phyloP scores from a whole-genome alignment of 73 alveolate genomes.

The Paraurostyla sp. region DNA sequence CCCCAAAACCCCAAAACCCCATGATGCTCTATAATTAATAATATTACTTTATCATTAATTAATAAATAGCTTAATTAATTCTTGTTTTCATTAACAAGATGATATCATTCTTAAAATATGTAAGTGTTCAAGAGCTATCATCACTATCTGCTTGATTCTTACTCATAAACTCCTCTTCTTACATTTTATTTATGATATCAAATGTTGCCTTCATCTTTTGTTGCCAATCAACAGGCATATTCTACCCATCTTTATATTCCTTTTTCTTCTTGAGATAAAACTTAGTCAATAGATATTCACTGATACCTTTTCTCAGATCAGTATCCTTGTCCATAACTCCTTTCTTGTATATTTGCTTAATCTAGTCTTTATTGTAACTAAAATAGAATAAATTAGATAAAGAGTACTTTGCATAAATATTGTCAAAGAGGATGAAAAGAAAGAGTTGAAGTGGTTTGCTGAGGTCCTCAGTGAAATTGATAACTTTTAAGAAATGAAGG shows the following conservation, averaged over 20 bases:
- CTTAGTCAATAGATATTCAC: constrained; percentile 54
- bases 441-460: constrained; percentile 7
- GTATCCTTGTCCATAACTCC: constrained; percentile 19
- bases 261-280: constrained; percentile 50
- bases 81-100: too few relatives aligned
- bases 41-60: too few relatives aligned
- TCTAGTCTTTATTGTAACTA: constrained; percentile 15
- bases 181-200: constrained; percentile 20
- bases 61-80: too few relatives aligned
- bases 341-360: not conserved
- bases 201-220: constrained; percentile 23
- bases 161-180: constrained; percentile 19
- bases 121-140: too few relatives aligned
- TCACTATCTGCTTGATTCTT: too few relatives aligned
- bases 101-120: too few relatives aligned
- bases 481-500: constrained; percentile 45
- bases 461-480: constrained; percentile 13
- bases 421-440: constrained; percentile 12
- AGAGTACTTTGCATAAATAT: not conserved
- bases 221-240: not conserved
- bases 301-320: constrained; percentile 42
- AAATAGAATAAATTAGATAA: not conserved
- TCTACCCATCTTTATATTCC: not conserved
- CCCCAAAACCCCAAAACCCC: too few relatives aligned
- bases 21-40: too few relatives aligned